Evolutionary conservation across 129 eudicot genomes (phyloP), one percentile per base, ranked within the genome.

Genomic region (Flaveria sonorensis): DNA sequence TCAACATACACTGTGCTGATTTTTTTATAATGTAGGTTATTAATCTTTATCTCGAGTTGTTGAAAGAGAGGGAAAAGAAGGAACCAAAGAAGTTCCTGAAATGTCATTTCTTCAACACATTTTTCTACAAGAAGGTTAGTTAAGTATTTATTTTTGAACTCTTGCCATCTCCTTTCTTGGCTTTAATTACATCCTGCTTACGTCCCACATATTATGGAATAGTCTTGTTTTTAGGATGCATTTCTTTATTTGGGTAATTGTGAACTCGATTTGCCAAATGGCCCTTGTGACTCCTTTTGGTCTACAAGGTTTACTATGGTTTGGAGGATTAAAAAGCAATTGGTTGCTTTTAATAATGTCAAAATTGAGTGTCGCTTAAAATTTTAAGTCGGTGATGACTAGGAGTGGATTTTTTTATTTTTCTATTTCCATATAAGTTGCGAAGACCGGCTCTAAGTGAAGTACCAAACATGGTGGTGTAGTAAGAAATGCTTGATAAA

Each of bases 81-180:
- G 93, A 91, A 76, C 97, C 99, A 16, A 32, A 89, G 56, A 89
- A 89, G 76, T 91, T 86, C 69, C 70, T 94, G 78, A 94, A 91
- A 73, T 94, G 97, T 74, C 99, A 94, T 85, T 94, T 94, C 89
- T 89, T 94, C 68, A 94, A 81, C 87, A 94, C 99, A 1, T 94
- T 94, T 81, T 94, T 94, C 76, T 94, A 94, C 82, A 94, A 94
- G 81, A 91, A 94, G 97, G 99, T 94, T 69, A n/a, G 96, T 63
- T 28, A 63, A 63, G 21, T 28, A 63, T 10, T 82, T 77, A 51
- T 16, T 26, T 14, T 55, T 36, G 23, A 36, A 18, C 77, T 12
- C 52, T 48, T 72, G 1, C 71, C 45, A 8, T 70, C 57, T 30
- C 11, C 48, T 36, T 21, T 56, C n/a, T 60, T 72, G 45, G 16